Base-by-base conservation (phyloP, 2,329 filamentous ascomycete genomes). In the Phaeophleospora eucalypticola region DNA sequence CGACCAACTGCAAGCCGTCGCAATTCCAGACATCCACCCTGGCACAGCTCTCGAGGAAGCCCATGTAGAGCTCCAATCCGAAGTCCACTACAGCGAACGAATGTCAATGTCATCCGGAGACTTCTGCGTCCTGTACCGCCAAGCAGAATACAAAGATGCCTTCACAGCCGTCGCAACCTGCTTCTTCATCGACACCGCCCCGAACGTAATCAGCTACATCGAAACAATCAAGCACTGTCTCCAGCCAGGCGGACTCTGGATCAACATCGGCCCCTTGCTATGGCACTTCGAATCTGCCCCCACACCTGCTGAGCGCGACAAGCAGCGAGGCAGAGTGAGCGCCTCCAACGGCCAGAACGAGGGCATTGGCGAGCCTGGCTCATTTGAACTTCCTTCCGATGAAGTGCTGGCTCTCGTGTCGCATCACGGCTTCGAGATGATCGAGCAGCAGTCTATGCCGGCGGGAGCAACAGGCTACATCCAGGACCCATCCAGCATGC, bases 121-220 rank as follows among this genome's bases (percentile, higher is more conserved):
- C 65, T 98, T 98, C 62, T 79, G 94, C 46, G 84, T 89, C n/a
- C 68, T 90, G 1, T 98, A 98, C 65, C 78, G 76, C 19, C 76
- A 83, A 48, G 73, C 78, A 1, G 77, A 79, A 0, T 80, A 87
- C 58, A 67, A 70, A 7, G 76, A 76, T 0, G 60, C 67, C 0
- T 97, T 89, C 66, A 84, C 96, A 60, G 89, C 85, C 1, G 88
- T 97, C 2, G 83, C 87, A 0, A 88, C 86, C 2, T 87, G 95
- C 9, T 98, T 97, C 71, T 98, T 98, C 72, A 84, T 98, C 48
- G 94, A 98, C 66, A 98, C 93, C 1, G 93, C 93, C 2, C 90
- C 91, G 1, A 97, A 98, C 65, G 66, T 96, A 24, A 85, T 97
- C 44, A 81, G 86, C 2, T 98, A 98, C 64, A 80, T 98, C 27